These are phyloP conservation scores for Tricholoma furcatifolium DNA, from an alignment of 768 basidiomycete species.

Conservation along the genomic window DNA sequence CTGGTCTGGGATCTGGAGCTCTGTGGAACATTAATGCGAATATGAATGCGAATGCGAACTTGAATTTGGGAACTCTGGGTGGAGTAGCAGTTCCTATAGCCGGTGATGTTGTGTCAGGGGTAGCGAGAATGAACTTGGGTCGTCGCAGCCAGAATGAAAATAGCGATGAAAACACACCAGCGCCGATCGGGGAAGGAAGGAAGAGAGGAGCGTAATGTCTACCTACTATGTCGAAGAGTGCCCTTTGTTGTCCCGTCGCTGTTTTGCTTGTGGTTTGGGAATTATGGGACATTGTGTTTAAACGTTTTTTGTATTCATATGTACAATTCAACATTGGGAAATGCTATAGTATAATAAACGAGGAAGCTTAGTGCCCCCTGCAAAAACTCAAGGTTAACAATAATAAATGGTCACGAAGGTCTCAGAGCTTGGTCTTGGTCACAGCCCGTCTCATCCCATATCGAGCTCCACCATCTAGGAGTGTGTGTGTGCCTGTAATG, in stretches of 20 bases:
- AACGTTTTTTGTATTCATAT: too few species aligned
- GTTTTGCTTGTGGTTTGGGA: not conserved
- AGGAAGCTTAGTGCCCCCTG: too few species aligned
- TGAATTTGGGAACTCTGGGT: not conserved
- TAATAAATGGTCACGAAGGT: too few species aligned
- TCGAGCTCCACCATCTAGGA: slow-evolving; percentile 67
- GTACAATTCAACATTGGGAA: too few species aligned
- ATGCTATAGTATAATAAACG: too few species aligned
- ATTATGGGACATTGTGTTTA: too few species aligned
- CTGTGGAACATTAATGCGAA: slow-evolving; percentile 12
- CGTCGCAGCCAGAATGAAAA: slow-evolving; percentile 14
- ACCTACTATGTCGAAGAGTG: not conserved
- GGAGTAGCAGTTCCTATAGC: not conserved
- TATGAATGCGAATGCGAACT: not conserved
- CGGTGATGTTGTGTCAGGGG: slow-evolving; percentile 11
- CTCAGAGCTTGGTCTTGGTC: too few species aligned
- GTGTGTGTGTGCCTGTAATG: slow-evolving; percentile 69
- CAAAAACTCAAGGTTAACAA: too few species aligned
- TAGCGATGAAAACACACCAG: slow-evolving; percentile 18
- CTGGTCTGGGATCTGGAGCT: slow-evolving; percentile 12
- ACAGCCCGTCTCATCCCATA: slow-evolving; percentile 14
- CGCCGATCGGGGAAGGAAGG: slow-evolving; percentile 13
- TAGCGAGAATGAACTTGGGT: slow-evolving; percentile 16
- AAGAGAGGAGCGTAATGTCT: slow-evolving; percentile 9
- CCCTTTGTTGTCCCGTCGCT: not conserved